These are phyloP conservation scores for Asterophora lycoperdoides DNA, from an alignment of 768 basidiomycete genomes.

Conservation along the genomic window DNA sequence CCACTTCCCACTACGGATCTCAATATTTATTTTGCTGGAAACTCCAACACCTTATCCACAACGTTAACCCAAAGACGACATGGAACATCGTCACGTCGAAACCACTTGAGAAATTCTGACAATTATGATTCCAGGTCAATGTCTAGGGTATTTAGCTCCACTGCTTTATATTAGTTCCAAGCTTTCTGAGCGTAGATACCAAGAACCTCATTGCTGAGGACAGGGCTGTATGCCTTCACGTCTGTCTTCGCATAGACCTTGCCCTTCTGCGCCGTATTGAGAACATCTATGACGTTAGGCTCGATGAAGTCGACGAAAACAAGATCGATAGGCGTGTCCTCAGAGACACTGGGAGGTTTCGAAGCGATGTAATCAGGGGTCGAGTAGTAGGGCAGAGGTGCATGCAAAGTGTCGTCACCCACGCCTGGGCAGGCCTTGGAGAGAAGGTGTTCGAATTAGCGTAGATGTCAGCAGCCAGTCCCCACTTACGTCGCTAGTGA, in stretches of 20 bases:
- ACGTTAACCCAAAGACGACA: too few relatives aligned
- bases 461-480: neutral
- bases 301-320: constrained; percentile 74
- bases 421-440: constrained; percentile 61
- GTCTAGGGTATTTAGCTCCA: too few relatives aligned
- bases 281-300: constrained; percentile 41
- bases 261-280: constrained; percentile 52
- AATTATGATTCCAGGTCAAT: too few relatives aligned
- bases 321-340: constrained; percentile 57
- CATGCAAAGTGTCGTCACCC: constrained; percentile 71
- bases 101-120: too few relatives aligned
- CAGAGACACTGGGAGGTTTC: constrained; percentile 43
- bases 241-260: constrained; percentile 50
- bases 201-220: constrained; percentile 47
- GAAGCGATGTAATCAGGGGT: constrained; percentile 59
- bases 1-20: constrained; percentile 74
- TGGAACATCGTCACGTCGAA: too few relatives aligned
- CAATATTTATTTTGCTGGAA: constrained; percentile 32
- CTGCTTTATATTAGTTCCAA: constrained; percentile 32
- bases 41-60: neutral
- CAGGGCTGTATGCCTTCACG: constrained; percentile 35
- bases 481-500: constrained; percentile 47
- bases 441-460: neutral
- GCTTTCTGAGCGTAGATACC: constrained; percentile 51
- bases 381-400: constrained; percentile 51